Conservation (phyloP, 2,329 filamentous ascomycete species). For the Colletotrichum sp. region DNA sequence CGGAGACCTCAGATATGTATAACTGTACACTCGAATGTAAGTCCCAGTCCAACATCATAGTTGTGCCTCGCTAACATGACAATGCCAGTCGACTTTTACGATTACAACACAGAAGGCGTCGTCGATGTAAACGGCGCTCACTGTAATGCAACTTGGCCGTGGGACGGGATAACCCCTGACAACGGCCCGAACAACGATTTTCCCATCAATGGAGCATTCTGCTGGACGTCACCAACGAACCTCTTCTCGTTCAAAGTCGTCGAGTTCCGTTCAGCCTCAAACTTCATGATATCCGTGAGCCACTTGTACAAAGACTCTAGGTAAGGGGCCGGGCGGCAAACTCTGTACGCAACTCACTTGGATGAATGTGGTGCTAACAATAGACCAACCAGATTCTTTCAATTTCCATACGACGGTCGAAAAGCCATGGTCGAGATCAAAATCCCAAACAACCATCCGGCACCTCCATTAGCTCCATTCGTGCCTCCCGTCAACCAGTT, state of each 20-base stretch:
- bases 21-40: conserved; percentile 15
- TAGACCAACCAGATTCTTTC: neutral
- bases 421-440: conserved; percentile 13
- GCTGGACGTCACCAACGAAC: conserved; percentile 10
- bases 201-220: conserved; percentile 5
- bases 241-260: conserved; percentile 17
- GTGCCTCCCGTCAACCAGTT: conserved; percentile 13
- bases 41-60: neutral
- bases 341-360: neutral
- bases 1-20: neutral
- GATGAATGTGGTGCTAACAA: neutral
- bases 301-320: conserved; percentile 17
- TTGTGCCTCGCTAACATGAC: neutral
- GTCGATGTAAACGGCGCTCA: conserved; percentile 20
- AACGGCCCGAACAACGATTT: conserved; percentile 31
- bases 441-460: conserved; percentile 4
- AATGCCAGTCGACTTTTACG: conserved; percentile 20
- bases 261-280: conserved; percentile 16
- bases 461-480: neutral
- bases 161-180: conserved; percentile 25
- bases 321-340: neutral
- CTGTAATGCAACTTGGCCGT: conserved; percentile 26
- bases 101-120: conserved; percentile 20
- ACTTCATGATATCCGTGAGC: conserved; percentile 15
- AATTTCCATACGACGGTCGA: neutral